A percentile compares a stretch with the other conserved stretches of the same genome.
Conservation (phyloP, 2,329 filamentous ascomycete species). For the Huntiella omanensis region DNA sequence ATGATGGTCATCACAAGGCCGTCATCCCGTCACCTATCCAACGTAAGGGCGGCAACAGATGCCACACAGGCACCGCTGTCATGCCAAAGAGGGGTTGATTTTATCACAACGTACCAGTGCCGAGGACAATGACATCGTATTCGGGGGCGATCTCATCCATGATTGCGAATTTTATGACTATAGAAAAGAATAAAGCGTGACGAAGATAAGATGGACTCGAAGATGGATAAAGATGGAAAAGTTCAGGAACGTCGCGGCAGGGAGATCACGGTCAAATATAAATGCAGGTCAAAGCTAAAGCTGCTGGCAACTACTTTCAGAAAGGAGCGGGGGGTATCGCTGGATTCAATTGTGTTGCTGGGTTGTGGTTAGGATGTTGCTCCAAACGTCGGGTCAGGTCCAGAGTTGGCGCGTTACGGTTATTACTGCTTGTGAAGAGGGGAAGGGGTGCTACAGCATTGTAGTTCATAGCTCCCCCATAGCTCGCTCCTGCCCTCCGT, state of each 20-base stretch:
- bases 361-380: too few relatives aligned
- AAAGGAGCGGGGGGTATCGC: too few relatives aligned
- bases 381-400: too few relatives aligned
- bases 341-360: too few relatives aligned
- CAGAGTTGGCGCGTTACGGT: too few relatives aligned
- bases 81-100: not conserved
- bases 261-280: slow-evolving; percentile 9
- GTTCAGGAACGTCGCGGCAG: slow-evolving; percentile 8
- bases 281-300: slow-evolving; percentile 3
- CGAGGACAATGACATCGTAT: slow-evolving; percentile 97
- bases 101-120: slow-evolving; percentile 54
- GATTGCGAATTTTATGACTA: slow-evolving; percentile 18
- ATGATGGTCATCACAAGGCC: not conserved
- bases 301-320: not conserved
- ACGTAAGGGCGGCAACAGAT: not conserved
- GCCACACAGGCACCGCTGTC: not conserved
- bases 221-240: slow-evolving; percentile 8
- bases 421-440: too few relatives aligned
- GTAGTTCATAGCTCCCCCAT: too few relatives aligned
- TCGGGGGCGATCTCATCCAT: slow-evolving; percentile 98
- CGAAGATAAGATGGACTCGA: slow-evolving; percentile 14
- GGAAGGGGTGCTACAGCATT: too few relatives aligned
- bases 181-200: slow-evolving; percentile 16
- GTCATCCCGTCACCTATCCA: too few relatives aligned
- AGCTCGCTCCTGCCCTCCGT: too few relatives aligned